A percentile compares a stretch with the other conserved stretches of the same genome.
Conservation (phyloP, 2,329 filamentous ascomycete genomes). For the Epichloe hybrida region DNA sequence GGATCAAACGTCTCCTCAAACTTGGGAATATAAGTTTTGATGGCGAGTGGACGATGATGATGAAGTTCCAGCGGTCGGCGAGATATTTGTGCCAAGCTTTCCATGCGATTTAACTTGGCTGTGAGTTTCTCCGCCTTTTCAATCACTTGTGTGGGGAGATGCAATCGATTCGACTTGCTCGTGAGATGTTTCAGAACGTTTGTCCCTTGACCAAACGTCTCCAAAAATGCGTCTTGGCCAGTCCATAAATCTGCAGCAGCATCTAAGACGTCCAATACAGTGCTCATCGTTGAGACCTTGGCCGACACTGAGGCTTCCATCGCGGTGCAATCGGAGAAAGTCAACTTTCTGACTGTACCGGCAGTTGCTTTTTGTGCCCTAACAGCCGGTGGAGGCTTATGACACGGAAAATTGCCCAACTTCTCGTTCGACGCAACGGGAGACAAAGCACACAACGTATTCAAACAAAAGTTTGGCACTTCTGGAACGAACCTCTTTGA, state of each 20-base stretch:
- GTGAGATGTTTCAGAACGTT: constrained; percentile 47
- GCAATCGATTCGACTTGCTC: constrained; percentile 35
- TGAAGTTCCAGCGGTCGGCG: constrained; percentile 79
- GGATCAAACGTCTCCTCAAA: constrained; percentile 95
- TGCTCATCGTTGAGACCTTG: constrained; percentile 47
- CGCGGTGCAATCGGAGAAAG: constrained; percentile 42
- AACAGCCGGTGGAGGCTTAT: constrained; percentile 37
- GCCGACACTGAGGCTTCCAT: constrained; percentile 22
- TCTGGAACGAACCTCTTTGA: constrained; percentile 86
- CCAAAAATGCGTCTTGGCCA: constrained; percentile 58
- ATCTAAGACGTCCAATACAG: constrained; percentile 52
- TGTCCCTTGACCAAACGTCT: constrained; percentile 59
- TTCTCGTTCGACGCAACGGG: constrained; percentile 34
- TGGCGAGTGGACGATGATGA: constrained; percentile 74
- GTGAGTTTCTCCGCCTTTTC: constrained; percentile 28
- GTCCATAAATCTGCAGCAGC: constrained; percentile 61
- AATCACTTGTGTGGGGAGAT: constrained; percentile 32
- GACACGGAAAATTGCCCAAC: constrained; percentile 47
- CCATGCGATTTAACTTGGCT: constrained; percentile 36
- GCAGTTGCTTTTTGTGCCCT: constrained; percentile 33
- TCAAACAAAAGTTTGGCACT: constrained; percentile 66
- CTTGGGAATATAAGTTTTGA: constrained; percentile 79
- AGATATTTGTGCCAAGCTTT: constrained; percentile 47
- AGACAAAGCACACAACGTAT: constrained; percentile 56
- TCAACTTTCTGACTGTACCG: constrained; percentile 35